Evolutionary conservation across 2,329 filamentous ascomycete species (phyloP), one percentile per base, ranked within the genome.

Genomic region (Didymella pomorum): DNA sequence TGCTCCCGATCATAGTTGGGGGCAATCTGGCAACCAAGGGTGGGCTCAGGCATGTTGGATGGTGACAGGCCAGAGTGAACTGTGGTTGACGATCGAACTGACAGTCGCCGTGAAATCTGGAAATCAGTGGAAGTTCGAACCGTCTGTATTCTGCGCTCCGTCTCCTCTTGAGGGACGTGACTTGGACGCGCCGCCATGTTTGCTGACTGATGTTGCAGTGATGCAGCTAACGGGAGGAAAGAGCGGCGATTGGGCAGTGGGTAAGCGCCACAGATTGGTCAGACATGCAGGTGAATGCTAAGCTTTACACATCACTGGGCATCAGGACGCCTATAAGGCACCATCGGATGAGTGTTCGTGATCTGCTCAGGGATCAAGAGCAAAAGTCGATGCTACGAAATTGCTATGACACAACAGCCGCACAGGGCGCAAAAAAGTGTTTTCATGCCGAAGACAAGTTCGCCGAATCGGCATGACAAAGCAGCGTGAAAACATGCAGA

Each of bases 21-120:
- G 12, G 70, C 69, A 5, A 73, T 73, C 39, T 73, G 69, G 53
- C 66, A 70, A 8, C 70, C 70, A 45, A 71, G 58, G 1, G 61
- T 58, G 3, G 68, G 62, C 2, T 50, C 43, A 9, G 61, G 43
- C 68, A 70, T 71, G 8, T 54, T 60, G 18, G 18, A 12, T 28
- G 47, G 25, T 7, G n/a, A 11, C 7, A 16, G 9, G 6, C 11
- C 14, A 41, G 48, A 41, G 16, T 33, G 44, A 39, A n/a, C 43
- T 49, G 33, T 57, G 16, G 25, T 53, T 9, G 50, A 61, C 2
- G 48, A 52, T 25, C 28, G 20, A 29, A 21, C 12, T 18, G 47
- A 47, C 6, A 29, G 29, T 25, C 20, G 23, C 21, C 12, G 2
- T 46, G 46, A 43, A 26, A 23, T 21, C 41, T 43, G 41, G 6